Evolutionary conservation across 2,329 filamentous ascomycete genomes (phyloP), one percentile per base, ranked within the genome.

Genomic region (Aphanocladium album): DNA sequence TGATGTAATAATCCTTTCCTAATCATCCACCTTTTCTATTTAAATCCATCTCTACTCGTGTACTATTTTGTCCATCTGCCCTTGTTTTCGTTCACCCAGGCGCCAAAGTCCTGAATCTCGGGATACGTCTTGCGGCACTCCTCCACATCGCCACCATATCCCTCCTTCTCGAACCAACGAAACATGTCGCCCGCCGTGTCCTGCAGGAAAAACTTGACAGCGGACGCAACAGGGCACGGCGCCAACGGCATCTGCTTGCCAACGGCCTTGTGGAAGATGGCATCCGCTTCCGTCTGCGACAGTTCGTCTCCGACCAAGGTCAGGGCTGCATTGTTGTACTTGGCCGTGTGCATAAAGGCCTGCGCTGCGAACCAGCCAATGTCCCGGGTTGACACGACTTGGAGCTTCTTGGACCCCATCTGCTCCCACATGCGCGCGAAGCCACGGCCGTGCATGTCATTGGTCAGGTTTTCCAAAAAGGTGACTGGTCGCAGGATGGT

Each of bases 251-350:
- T 57, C 39, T 14, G 14, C 14, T 41, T 41, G 1, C 74, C 74
- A 2, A 70, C 70, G 27, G 66, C 68, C 54, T 70, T 53, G 49
- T 69, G 68, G 61, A 74, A 78, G 3, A 73, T 64, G 5, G 67
- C 60, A 1, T 64, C 64, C 9, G 70, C 67, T 57, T 78, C 66
- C 1, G 65, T 62, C 25, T 70, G 69, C 1, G 70, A 74, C 50
- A 77, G 60, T 59, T 78, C 76, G 53, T 79, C 76, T 3, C 75
- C 76, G 0, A 75, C 77, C 1, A 79, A 64, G 3, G 73, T 72
- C n/a, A 77, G 63, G 2, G 67, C 69, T 61, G 66, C 65, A 8
- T 66, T 67, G 19, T 60, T 67, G 63, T 70, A 78, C n/a, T 63
- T 37, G 1, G 69, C 69, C 0, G 73, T 71, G 19, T 72, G 59